Evolutionary conservation across 2,329 filamentous ascomycete species (phyloP).

Genomic region (Colletotrichum sp.): DNA sequence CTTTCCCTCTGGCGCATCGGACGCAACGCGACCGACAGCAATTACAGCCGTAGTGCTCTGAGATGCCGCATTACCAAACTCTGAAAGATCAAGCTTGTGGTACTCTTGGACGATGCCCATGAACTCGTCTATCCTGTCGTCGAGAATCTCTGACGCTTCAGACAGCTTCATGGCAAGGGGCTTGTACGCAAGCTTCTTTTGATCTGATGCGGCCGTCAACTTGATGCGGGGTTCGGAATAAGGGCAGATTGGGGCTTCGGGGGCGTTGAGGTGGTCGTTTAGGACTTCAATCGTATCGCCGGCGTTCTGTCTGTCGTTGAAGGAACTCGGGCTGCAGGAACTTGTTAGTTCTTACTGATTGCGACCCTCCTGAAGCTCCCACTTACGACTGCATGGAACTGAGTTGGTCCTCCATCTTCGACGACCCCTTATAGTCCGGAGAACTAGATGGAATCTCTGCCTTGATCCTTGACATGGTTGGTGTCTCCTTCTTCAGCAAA

Average conservation of each 20-base stretch:
- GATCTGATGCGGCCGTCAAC: conserved; percentile 83
- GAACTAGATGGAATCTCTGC: conserved; percentile 48
- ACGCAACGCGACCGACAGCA: conserved; percentile 90
- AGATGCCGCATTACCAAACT: conserved; percentile 85
- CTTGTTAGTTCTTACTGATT: not conserved
- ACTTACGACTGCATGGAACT: conserved; percentile 44
- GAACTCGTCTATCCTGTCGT: conserved; percentile 95
- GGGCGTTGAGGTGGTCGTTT: conserved; percentile 72
- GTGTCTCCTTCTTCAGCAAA: conserved; percentile 48
- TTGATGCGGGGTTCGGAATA: conserved; percentile 80
- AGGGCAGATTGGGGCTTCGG: conserved; percentile 74
- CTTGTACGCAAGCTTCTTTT: conserved; percentile 90
- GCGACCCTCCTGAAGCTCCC: not conserved
- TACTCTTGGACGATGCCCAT: conserved; percentile 74
- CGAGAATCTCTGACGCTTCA: conserved; percentile 89
- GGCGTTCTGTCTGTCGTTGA: conserved; percentile 77
- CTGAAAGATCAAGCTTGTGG: conserved; percentile 76
- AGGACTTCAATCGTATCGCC: conserved; percentile 85
- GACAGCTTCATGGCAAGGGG: conserved; percentile 94
- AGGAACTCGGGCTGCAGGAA: conserved; percentile 61
- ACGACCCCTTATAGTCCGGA: conserved; percentile 44
- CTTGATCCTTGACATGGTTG: conserved; percentile 51
- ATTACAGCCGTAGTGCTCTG: conserved; percentile 88
- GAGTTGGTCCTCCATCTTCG: conserved; percentile 44
- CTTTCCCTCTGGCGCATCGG: conserved; percentile 83